phyloP scores from a whole-genome alignment of 2,329 filamentous ascomycete genomes.

The Calycina herbarum region DNA sequence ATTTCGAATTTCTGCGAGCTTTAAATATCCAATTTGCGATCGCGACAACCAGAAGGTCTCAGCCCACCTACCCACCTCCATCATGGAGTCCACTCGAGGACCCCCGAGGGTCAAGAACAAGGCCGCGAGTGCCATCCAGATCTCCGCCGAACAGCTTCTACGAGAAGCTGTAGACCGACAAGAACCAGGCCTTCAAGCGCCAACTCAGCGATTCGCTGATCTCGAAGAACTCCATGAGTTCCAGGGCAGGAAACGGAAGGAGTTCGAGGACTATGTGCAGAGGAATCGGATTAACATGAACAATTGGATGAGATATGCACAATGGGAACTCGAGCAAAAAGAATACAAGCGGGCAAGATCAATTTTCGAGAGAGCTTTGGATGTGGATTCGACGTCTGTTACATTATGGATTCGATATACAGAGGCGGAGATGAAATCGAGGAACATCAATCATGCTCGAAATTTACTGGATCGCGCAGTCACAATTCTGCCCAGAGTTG shows the following conservation, averaged over 20 bases:
- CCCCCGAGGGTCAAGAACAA: conserved; percentile 99
- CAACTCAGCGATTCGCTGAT: conserved; percentile 92
- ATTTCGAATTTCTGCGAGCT: background rate
- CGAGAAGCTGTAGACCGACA: conserved; percentile 96
- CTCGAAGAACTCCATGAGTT: conserved; percentile 97
- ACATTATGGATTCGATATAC: conserved; percentile 90
- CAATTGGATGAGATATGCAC: conserved; percentile 98
- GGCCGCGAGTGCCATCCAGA: conserved; percentile 85
- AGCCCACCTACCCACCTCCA: conserved; percentile 33
- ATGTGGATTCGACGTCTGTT: conserved; percentile 85
- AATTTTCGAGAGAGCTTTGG: conserved; percentile 91
- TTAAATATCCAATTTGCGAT: background rate
- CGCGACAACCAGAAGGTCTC: conserved; percentile 9
- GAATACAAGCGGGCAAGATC: conserved; percentile 89
- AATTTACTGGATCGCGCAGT: conserved; percentile 96
- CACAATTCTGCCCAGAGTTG: conserved; percentile 82
- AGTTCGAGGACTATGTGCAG: conserved; percentile 97
- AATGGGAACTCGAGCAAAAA: conserved; percentile 98
- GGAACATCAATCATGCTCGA: conserved; percentile 95
- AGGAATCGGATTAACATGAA: conserved; percentile 95
- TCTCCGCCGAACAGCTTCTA: conserved; percentile 94
- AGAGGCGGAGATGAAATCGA: conserved; percentile 91
- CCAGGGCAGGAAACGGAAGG: conserved; percentile 91
- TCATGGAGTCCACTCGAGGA: conserved; percentile 87
- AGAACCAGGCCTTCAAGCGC: conserved; percentile 82